Base-by-base conservation (phyloP, 306 rosid genomes). In the Inga leiocalycina region DNA sequence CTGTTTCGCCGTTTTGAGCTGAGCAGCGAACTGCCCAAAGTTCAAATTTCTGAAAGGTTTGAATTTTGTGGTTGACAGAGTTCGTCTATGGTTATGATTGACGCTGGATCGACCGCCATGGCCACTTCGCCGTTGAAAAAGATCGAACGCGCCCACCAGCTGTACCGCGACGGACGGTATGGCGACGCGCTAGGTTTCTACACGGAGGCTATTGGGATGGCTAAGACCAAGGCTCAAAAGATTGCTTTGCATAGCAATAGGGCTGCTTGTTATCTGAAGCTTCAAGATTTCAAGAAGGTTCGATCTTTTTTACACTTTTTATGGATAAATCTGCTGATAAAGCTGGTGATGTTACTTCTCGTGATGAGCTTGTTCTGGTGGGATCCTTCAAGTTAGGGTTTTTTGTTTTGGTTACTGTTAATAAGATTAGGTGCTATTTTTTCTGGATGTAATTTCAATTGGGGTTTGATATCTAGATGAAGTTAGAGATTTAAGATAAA, bases 241-340 rank as follows among this genome's bases (percentile, higher is more conserved):
- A 93, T 64, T 4, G 70, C 70, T 30, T 64, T 64, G 70, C 70
- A 64, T 64, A 64, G 70, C 37, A 64, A 64, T 30, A 27, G 70
- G 17, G 99, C 99, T 73, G 98, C 99, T 81, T 95, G 99, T 69
- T 94, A 81, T 49, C 88, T 95, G 80, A 95, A 95, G 80, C 99
- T 95, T 78, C 97, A 93, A 69, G 82, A 89, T 91, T 95, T 95
- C 86, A 87, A 88, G 19, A 88, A 89, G 99, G 99, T 95, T 43
- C 20, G 20, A 37, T 51, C 75, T 74, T 70, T 59, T n/a, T 16
- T 54, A 8, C 52, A 27, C 35, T 7, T 14, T 52, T 8, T 45
- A 27, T 39, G 34, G 16, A 19, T 20, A 10, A 10, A 17, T 43
- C 10, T 41, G 10, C 75, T n/a, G 34, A 71, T 43, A 39, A 37